These are phyloP conservation scores for Irpex rosettiformis DNA, from an alignment of 1,284 basidiomycete species.

Conservation along the genomic window DNA sequence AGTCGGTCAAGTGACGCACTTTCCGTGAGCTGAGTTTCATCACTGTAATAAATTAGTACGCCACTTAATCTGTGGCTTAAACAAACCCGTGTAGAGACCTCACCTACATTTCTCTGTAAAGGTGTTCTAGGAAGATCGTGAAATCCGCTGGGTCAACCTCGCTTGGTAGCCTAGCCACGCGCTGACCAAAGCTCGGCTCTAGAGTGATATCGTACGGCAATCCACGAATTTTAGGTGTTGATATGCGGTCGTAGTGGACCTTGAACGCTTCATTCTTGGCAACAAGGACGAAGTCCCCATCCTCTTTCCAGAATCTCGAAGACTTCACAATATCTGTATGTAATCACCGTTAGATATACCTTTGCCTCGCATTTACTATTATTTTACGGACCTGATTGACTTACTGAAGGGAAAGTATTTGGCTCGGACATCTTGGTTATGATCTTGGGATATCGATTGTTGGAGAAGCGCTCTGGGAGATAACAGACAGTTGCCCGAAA, in stretches of 20 bases:
- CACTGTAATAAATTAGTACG: slow-evolving; percentile 4
- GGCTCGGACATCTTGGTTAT: neutral
- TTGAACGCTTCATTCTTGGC: slow-evolving; percentile 44
- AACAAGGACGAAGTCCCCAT: slow-evolving; percentile 53
- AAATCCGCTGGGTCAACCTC: slow-evolving; percentile 40
- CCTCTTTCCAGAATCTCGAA: slow-evolving; percentile 55
- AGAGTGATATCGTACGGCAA: slow-evolving; percentile 15
- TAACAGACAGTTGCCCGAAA: neutral
- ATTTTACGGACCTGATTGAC: neutral
- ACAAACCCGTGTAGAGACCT: neutral
- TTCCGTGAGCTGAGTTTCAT: slow-evolving; percentile 32
- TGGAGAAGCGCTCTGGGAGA: neutral
- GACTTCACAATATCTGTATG: neutral
- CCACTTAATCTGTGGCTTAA: slow-evolving; percentile 4
- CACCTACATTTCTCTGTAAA: slow-evolving; percentile 61
- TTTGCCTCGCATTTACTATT: neutral
- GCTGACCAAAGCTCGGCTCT: slow-evolving; percentile 1
- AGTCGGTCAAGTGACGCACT: slow-evolving; percentile 37
- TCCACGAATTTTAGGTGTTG: slow-evolving; percentile 27
- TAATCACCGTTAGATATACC: neutral
- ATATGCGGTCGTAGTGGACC: slow-evolving; percentile 49
- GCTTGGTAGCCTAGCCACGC: slow-evolving; percentile 33
- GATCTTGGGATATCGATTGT: neutral
- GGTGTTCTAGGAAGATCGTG: slow-evolving; percentile 49
- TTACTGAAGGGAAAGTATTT: neutral